Evolutionary conservation across 2,329 filamentous ascomycete genomes (phyloP), one percentile per base, ranked within the genome.

Genomic region (Microdochium paspali): DNA sequence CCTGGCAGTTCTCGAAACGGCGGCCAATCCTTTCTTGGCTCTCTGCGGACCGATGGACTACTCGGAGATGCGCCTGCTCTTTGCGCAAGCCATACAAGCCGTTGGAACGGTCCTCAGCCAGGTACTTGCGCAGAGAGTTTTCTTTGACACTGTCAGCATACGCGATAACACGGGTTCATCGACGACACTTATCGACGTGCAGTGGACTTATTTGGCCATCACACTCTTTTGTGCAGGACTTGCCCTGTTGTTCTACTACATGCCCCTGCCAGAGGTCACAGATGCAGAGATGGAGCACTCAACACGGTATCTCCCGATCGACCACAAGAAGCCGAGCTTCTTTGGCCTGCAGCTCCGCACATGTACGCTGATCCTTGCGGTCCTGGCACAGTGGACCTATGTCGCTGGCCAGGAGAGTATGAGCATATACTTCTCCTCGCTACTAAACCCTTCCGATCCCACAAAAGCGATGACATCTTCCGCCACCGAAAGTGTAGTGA

Each of bases 141-240:
- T 91, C 59, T 91, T 91, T 66, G 74, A 71, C 24, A 68, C 73
- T 12, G 73, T 86, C 9, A 69, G 74, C 28, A 59, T 56, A 15
- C 53, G 53, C 10, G 49, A 51, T 20, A 55, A 45, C 13, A 58
- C 55, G 28, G 61, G 53, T n/a, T 40, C 35, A 5, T 59, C 71
- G 2, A 63, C 71, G 25, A 77, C 76, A 1, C 72, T 93, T 3
- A 76, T 86, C 51, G 81, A 85, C 51, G 85, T 91, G 2, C 88
- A 93, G 63, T 94, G 85, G 84, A 86, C 87, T 0, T 93, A 93
- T 56, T 75, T 93, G n/a, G 84, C 82, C 47, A 84, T 91, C 51
- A 87, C 86, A 0, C 71, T 85, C 23, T 82, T 90, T 48, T 87
- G 85, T 49, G 85, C 84, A 46, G 69, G 78, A 3, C 72, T 94